These are phyloP conservation scores for Tulasnella sp. DNA, from an alignment of 768 basidiomycete species.

Conservation along the genomic window DNA sequence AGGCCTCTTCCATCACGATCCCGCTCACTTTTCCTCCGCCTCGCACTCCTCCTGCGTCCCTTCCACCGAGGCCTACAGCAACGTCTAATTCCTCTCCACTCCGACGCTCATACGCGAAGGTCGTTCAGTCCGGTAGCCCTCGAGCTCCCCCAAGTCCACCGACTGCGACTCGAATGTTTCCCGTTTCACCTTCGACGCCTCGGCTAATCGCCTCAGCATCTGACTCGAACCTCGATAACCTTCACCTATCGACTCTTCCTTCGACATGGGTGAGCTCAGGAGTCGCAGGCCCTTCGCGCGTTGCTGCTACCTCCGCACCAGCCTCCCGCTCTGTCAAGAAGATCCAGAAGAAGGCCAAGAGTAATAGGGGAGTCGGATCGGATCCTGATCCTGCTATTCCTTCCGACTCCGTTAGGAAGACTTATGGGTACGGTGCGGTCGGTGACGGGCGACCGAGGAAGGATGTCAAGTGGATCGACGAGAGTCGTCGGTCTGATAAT, in stretches of 20 bases:
- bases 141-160: background rate
- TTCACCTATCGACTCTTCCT: background rate
- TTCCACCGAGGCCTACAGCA: background rate
- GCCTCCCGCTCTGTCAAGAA: background rate
- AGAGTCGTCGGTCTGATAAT: background rate
- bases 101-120: background rate
- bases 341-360: background rate
- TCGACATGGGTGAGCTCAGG: background rate
- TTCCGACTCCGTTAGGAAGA: background rate
- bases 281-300: background rate
- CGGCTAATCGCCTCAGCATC: background rate
- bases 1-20: background rate
- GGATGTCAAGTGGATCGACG: background rate
- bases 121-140: background rate
- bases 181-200: background rate
- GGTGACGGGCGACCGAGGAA: background rate
- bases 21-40: background rate
- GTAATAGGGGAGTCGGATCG: background rate
- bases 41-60: background rate
- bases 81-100: background rate
- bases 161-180: background rate
- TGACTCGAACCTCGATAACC: background rate
- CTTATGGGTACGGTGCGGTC: background rate
- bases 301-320: background rate
- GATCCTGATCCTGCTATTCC: background rate